phyloP scores from a whole-genome alignment of 371 early-diverging fungal genomes.

The Coemansia sp. region DNA sequence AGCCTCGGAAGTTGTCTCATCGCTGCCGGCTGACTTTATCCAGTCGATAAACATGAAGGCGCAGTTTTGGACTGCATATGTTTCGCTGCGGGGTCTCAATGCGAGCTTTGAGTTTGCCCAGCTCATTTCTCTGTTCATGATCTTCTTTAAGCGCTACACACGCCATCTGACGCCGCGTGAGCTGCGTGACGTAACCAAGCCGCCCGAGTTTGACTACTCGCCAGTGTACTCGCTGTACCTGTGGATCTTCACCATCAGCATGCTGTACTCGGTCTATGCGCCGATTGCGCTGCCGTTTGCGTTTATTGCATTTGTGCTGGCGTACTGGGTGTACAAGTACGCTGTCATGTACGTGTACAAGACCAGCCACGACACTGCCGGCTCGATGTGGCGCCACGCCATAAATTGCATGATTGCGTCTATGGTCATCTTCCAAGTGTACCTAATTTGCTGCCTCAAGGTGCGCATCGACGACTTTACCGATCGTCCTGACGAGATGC shows the following conservation, averaged over 20 bases:
- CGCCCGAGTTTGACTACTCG: constrained; percentile 70
- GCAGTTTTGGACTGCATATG: constrained; percentile 72
- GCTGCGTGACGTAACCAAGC: constrained; percentile 62
- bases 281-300: constrained; percentile 78
- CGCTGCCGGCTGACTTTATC: constrained; percentile 53
- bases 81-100: constrained; percentile 63
- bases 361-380: constrained; percentile 69
- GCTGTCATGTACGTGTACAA: constrained; percentile 70
- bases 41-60: constrained; percentile 53
- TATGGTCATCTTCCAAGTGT: constrained; percentile 65
- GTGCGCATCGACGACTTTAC: constrained; percentile 59
- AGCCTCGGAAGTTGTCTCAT: constrained; percentile 33
- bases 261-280: constrained; percentile 74
- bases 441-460: constrained; percentile 57
- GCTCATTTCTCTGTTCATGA: constrained; percentile 59
- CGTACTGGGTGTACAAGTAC: constrained; percentile 72
- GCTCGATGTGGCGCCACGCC: constrained; percentile 73
- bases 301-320: constrained; percentile 64
- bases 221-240: constrained; percentile 67
- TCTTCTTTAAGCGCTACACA: constrained; percentile 62
- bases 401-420: constrained; percentile 70
- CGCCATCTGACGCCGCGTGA: constrained; percentile 70
- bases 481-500: constrained; percentile 41
- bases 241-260: constrained; percentile 73
- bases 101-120: constrained; percentile 71